Percentiles rank a stretch among this genome's conserved stretches.
Evolutionary conservation across 2,329 filamentous ascomycete genomes (phyloP).

Genomic region (Curvularia sp.): DNA sequence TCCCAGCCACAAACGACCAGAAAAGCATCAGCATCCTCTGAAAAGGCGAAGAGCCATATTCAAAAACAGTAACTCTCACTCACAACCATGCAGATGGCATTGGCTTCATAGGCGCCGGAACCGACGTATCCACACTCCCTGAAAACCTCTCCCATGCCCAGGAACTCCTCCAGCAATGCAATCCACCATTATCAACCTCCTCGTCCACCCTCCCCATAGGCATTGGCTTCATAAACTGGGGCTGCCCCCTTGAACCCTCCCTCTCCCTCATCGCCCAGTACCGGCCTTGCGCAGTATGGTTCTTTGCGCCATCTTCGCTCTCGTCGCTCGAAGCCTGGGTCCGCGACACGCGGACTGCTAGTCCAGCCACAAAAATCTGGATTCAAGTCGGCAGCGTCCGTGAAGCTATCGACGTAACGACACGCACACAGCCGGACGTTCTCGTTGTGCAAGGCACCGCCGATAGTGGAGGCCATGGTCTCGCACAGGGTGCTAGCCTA

Average conservation of each 20-base stretch:
- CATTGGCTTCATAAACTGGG: not conserved
- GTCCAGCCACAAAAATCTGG: not conserved
- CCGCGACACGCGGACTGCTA: not conserved
- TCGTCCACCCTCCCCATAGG: not conserved
- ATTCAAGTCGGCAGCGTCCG: not conserved
- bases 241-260: slow-evolving; percentile 48
- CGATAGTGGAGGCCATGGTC: not conserved
- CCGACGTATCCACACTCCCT: not conserved
- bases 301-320: slow-evolving; percentile 61
- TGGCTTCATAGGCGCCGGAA: not conserved
- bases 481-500: not conserved
- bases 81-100: not conserved
- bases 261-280: slow-evolving; percentile 61
- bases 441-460: not conserved
- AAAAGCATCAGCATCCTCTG: not conserved
- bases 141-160: not conserved
- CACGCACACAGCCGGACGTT: not conserved
- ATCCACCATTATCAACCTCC: not conserved
- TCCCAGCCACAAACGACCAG: no score
- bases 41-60: no score
- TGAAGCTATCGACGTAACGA: not conserved
- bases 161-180: not conserved
- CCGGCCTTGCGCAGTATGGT: slow-evolving; percentile 67
- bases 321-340: slow-evolving; percentile 15
- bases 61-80: not conserved